Evolutionary conservation across 208 protist genomes (phyloP), one percentile per base, ranked within the genome.

Genomic region (Porcisia deanei): DNA sequence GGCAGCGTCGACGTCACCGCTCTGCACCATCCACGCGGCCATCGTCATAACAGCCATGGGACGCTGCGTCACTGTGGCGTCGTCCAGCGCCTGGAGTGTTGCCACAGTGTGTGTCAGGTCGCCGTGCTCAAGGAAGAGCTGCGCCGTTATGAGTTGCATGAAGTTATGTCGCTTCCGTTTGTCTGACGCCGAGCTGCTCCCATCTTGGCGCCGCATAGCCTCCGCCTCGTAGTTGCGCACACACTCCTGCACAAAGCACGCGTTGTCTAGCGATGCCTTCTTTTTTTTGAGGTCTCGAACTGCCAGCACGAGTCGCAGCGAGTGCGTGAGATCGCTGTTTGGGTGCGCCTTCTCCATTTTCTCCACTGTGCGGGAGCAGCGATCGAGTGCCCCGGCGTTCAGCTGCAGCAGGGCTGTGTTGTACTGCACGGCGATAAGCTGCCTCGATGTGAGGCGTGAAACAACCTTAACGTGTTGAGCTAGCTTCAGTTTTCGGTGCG

Each of bases 391-490:
- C 49, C 85, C 82, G 0, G 84, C 86, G 55, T 85, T 68, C 49
- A 97, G 79, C n/a, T 93, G 83, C 57, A 97, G 84, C 71, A 97
- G 85, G 18, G 91, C 93, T 25, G 79, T 92, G 85, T 97, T 97
- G 85, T 97, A 97, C 55, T 89, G 83, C n/a, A 97, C 84, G 7
- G 83, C 71, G 25, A 94, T 73, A 41, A 87, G 76, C 86, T 97
- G 91, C 39, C 85, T 79, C 18, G 86, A 85, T 7, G 89, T 94
- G 30, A 97, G 84, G 45, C 88, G 89, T 41, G 74, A 73, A 0
- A 75, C 68, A 22, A 91, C 84, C 73, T 89, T 88, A 14, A 83
- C 81, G 73, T 91, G 82, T 71, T 93, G 89, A 25, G 89, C 89
- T 7, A 74, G 60, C 76, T 90, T 90, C 10, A 97, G 84, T 69